Base-by-base conservation (phyloP, 345 rosid genomes). In the Rubroshorea leprosula region DNA sequence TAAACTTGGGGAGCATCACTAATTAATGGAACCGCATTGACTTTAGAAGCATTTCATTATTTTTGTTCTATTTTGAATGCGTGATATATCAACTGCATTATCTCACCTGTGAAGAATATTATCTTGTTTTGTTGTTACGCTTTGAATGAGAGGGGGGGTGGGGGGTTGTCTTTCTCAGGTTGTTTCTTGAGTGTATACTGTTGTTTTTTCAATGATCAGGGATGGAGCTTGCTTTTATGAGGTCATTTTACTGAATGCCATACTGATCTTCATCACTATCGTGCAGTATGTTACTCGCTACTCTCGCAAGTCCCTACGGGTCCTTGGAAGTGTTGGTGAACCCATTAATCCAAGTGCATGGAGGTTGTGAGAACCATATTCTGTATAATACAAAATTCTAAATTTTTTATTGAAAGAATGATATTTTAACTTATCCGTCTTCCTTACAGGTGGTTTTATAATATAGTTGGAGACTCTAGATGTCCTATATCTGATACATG, bases 321-420 rank as follows among this genome's bases (percentile, higher is more conserved):
- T 89, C 62, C 91, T 93, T 69, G 99, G 99, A 73, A 93, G 96
- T 70, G 99, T 93, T 20, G 99, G 99, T n/a, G 97, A 93, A 79
- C 99, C 99, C 58, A 93, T 93, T 57, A 93, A 93, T 78, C 99
- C 99, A 44, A 93, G 96, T 62, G 96, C 99, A 54, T 93, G 99
- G 97, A 93, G 99, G 99, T 93, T 68, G n/a, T 56, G 48, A 51
- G 55, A 72, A 56, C 45, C 55, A 14, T 58, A 51, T 52, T 49
- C 52, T 66, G 18, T 60, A 48, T 68, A 9, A 66, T 62, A 49
- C 23, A 29, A 48, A 43, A 12, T 15, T 39, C 18, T 41, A 18
- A 22, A 29, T 23, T 41, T 54, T 20, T 43, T 54, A 26, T 55
- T n/a, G 31, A 49, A 9, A 13, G 6, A 13, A n/a, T 44, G 39